A percentile compares a stretch with the other conserved stretches of the same genome.
Evolutionary conservation across 768 basidiomycete species (phyloP).

Genomic region (Lyophyllum decastes): DNA sequence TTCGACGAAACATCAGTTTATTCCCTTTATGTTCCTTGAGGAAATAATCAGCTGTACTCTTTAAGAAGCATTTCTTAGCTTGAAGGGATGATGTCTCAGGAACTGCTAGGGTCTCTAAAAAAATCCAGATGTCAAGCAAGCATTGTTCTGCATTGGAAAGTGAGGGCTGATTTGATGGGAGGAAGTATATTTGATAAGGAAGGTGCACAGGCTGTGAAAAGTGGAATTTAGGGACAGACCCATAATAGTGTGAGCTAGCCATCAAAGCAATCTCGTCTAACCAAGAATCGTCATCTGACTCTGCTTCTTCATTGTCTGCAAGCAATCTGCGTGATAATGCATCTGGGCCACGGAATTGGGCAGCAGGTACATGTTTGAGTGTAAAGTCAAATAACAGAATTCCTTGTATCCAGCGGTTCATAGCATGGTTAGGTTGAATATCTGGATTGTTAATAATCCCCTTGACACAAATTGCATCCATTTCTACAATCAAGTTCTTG

Average conservation of each 20-base stretch:
- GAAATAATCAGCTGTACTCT: neutral
- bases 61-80: neutral
- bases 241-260: too few species aligned
- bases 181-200: too few species aligned
- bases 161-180: too few species aligned
- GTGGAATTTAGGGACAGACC: too few species aligned
- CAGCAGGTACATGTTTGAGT: conserved; percentile 34
- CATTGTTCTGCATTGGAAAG: too few species aligned
- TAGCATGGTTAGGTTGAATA: conserved; percentile 32
- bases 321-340: conserved; percentile 4
- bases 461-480: conserved; percentile 21
- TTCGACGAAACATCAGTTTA: too few species aligned
- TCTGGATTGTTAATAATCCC: conserved; percentile 39
- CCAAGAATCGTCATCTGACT: neutral
- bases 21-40: conserved; percentile 1
- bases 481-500: conserved; percentile 24
- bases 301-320: neutral
- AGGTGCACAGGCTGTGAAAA: too few species aligned
- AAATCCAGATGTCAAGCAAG: too few species aligned
- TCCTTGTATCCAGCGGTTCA: conserved; percentile 43
- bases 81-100: too few species aligned
- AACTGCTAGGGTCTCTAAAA: too few species aligned
- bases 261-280: neutral
- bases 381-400: conserved; percentile 39
- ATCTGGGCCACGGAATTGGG: neutral